phyloP scores from a whole-genome alignment of 805 yeast genomes.

The Schizosaccharomyces cryophilus region DNA sequence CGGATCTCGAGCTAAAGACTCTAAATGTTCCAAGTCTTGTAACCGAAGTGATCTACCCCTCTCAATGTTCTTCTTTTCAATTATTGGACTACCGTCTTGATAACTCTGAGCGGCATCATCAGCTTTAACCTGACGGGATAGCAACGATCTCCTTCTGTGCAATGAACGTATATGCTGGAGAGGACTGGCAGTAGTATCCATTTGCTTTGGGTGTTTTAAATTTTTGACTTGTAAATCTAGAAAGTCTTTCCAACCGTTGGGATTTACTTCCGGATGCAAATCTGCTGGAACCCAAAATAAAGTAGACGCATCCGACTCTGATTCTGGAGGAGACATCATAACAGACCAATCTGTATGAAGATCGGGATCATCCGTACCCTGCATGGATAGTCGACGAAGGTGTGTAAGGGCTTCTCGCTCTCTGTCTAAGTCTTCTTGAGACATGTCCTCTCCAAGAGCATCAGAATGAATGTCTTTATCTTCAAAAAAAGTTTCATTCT shows the following conservation, averaged over 20 bases:
- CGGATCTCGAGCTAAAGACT: neutral
- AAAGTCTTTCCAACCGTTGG: conserved; percentile 38
- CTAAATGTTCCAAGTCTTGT: neutral
- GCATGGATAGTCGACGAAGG: neutral
- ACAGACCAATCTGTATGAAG: neutral
- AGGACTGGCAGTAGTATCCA: neutral
- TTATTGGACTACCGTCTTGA: neutral
- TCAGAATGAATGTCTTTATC: too few relatives aligned
- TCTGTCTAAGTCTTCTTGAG: neutral
- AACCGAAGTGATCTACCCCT: neutral
- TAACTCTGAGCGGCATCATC: neutral
- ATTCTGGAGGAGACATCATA: neutral
- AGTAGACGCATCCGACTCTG: conserved; percentile 18
- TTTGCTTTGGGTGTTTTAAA: conserved; percentile 7
- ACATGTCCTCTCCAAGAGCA: neutral
- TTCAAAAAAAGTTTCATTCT: neutral
- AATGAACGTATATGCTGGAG: neutral
- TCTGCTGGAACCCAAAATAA: conserved; percentile 89
- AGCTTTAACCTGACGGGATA: neutral
- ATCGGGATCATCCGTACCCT: conserved; percentile 1
- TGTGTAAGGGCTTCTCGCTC: neutral
- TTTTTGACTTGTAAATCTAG: conserved; percentile 18
- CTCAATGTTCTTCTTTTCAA: neutral
- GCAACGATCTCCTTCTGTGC: neutral
- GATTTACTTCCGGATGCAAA: conserved; percentile 83